Evolutionary conservation across 495 filamentous ascomycete species (phyloP).

Genomic region (Durotheca rogersii): DNA sequence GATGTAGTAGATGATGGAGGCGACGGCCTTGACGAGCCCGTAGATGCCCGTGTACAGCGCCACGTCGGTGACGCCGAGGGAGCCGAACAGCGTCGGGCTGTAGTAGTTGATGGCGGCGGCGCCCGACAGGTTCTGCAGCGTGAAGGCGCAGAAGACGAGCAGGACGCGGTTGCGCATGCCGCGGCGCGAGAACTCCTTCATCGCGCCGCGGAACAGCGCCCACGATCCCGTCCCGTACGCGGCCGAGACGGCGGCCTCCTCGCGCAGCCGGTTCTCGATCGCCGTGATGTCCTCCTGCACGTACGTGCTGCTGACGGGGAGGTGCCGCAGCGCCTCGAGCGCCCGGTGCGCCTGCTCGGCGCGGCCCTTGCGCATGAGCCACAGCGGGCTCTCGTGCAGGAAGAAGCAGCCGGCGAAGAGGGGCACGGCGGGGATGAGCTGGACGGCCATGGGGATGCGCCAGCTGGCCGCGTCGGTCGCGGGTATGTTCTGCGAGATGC

Average conservation of each 20-base stretch:
- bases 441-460: constrained; percentile 59
- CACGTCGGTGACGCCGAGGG: constrained; percentile 49
- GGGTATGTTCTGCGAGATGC: constrained; percentile 47
- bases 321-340: no score
- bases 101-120: constrained; percentile 56
- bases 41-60: constrained; percentile 54
- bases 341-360: constrained; percentile 5
- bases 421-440: constrained; percentile 55
- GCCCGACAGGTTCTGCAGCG: constrained; percentile 50
- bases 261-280: constrained; percentile 22
- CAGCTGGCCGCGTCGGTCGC: constrained; percentile 49
- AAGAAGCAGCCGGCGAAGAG: constrained; percentile 53
- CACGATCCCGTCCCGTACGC: no score
- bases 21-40: constrained; percentile 51
- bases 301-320: constrained; percentile 12
- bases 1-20: no score
- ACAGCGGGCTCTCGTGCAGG: constrained; percentile 51
- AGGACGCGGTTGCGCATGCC: constrained; percentile 59
- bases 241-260: no score
- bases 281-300: constrained; percentile 6
- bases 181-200: no score
- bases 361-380: constrained; percentile 44
- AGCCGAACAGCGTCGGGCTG: constrained; percentile 52
- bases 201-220: no score
- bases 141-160: constrained; percentile 40